Conservation (phyloP, 345 rosid species). For the Lepidium didymum region DNA sequence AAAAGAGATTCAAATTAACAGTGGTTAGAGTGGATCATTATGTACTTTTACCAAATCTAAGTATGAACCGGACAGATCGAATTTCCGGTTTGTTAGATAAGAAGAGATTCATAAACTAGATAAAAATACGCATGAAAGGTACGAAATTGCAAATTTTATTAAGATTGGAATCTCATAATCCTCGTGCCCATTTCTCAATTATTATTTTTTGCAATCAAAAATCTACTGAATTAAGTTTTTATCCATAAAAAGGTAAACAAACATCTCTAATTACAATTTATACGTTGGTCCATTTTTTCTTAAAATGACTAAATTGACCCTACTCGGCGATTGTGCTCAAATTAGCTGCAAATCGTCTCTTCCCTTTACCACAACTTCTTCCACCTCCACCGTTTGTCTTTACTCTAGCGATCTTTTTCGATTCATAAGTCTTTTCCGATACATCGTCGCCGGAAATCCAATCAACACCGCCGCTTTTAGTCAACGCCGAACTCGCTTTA, state of each 20-base stretch:
- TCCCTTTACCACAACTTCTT: constrained; percentile 27
- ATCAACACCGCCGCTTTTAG: constrained; percentile 17
- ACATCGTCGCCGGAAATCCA: constrained; percentile 3
- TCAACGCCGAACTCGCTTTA: constrained; percentile 86
- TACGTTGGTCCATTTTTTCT: neutral
- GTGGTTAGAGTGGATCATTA: no score
- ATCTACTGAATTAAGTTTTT: neutral
- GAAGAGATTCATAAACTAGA: no score
- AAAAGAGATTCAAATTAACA: no score
- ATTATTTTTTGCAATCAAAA: neutral
- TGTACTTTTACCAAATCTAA: no score
- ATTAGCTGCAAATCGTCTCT: constrained; percentile 44
- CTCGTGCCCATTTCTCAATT: constrained; percentile 10
- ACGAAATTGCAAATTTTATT: neutral
- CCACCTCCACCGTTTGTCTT: constrained; percentile 14
- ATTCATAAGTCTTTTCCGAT: neutral
- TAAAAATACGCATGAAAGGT: no score
- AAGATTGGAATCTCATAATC: constrained; percentile 12
- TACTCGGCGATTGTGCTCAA: constrained; percentile 74
- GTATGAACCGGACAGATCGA: no score
- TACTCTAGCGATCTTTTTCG: neutral
- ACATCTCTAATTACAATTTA: constrained; percentile 26
- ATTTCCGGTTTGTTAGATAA: no score
- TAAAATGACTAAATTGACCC: constrained; percentile 20
- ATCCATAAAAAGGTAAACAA: neutral